A percentile compares a stretch with the other conserved stretches of the same genome.
Conservation (phyloP, 768 basidiomycete genomes). For the Suillus clintonianus region DNA sequence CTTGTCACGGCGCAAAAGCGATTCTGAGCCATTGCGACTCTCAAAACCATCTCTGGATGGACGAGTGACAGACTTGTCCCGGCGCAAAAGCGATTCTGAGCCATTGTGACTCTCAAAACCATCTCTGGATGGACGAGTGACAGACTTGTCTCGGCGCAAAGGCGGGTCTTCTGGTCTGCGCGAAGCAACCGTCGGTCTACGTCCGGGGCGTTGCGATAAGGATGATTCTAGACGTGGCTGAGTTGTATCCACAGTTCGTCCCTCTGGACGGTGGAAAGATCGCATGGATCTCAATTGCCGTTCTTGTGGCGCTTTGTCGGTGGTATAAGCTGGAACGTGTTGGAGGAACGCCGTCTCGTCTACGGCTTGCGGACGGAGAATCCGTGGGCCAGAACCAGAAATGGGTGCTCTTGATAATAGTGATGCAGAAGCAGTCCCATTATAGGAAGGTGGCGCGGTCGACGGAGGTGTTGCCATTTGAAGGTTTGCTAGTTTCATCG, state of each 20-base stretch:
- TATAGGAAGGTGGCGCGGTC: slow-evolving; percentile 10
- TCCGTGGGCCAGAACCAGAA: slow-evolving; percentile 19
- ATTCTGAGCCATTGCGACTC: too few relatives aligned
- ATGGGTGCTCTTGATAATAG: slow-evolving; percentile 14
- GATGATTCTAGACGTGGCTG: slow-evolving; percentile 33
- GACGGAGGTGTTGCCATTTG: slow-evolving; percentile 33
- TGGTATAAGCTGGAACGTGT: slow-evolving; percentile 21
- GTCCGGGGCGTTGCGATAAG: slow-evolving; percentile 31
- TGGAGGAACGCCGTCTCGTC: slow-evolving; percentile 18
- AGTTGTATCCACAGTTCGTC: slow-evolving; percentile 35
- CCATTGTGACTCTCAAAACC: too few relatives aligned
- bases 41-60: too few relatives aligned
- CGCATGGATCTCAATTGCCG: slow-evolving; percentile 48
- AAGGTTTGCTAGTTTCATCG: slow-evolving; percentile 55
- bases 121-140: too few relatives aligned
- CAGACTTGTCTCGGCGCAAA: too few relatives aligned
- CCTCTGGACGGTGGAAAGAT: slow-evolving; percentile 60
- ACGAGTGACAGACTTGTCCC: too few relatives aligned
- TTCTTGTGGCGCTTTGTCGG: slow-evolving; percentile 21
- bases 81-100: too few relatives aligned
- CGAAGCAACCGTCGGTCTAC: slow-evolving; percentile 38
- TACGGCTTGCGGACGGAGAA: slow-evolving; percentile 18
- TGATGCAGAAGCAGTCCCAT: slow-evolving; percentile 11
- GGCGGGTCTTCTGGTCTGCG: slow-evolving; percentile 10
- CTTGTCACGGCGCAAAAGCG: too few relatives aligned